Evolutionary conservation across 1,139 yeast genomes (phyloP), one percentile per base, ranked within the genome.

Genomic region (Kurtzmaniella quercitrusa): DNA sequence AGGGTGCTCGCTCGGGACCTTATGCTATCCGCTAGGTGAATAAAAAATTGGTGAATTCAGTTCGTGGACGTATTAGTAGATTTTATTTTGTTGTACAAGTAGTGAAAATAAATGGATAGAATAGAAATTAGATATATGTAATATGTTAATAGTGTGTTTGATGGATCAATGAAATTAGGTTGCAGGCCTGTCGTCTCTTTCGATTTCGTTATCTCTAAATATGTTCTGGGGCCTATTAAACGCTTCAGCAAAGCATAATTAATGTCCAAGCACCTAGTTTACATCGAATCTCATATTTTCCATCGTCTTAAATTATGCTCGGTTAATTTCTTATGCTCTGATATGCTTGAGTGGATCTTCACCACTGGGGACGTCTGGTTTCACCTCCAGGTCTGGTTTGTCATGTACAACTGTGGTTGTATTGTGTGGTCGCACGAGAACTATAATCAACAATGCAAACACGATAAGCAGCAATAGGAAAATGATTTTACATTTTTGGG

Each of bases 401-500:
- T 57, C 57, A 33, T 56, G 59, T 3, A 65, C 49, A 7, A 55
- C 52, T 14, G 54, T 62, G 3, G 66, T 59, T 3, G 53, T 38
- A 2, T 56, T 49, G 35, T 50, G 51, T 1, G 96, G 96, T 53
- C 80, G 83, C 40, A 88, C 73, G 50, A 89, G 64, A 12, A 91
- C 79, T 9, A 89, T 61, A 52, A 91, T 74, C 43, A 91, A 70
- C 43, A 89, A 66, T 3, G 87, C 85, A 44, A 88, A 67, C 22
- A 88, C 94, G 30, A 89, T 61, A 45, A 93, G 68, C 14, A 80
- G 65, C 47, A 93, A 65, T 39, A 93, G 71, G 41, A 93, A 71
- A 14, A 93, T 91, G 37, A 93, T 65, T 60, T 89, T 91, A 65
- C 98, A 93, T 60, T 91, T 93, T 44, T 93, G 89, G 1, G 96